These are phyloP conservation scores for Sarcomyxa edulis DNA, from an alignment of 768 basidiomycete genomes.

Conservation along the genomic window DNA sequence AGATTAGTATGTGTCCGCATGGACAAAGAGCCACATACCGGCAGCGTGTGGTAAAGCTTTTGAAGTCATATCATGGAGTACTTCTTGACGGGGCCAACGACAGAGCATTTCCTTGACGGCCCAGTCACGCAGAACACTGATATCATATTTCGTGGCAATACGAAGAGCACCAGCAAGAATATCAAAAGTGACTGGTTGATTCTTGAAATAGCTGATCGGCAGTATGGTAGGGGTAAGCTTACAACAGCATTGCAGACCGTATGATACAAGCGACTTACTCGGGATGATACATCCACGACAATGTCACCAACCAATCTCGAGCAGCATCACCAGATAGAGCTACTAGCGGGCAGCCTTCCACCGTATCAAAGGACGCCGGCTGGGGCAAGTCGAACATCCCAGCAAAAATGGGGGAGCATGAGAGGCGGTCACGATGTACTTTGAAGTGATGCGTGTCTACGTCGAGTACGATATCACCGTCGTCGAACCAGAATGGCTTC, in stretches of 20 bases:
- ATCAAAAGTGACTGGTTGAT: constrained; percentile 17
- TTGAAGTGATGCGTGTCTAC: constrained; percentile 20
- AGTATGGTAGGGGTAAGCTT: neutral
- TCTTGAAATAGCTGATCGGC: constrained; percentile 21
- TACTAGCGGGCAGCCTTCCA: constrained; percentile 27
- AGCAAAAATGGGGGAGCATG: constrained; percentile 21
- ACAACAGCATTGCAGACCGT: neutral
- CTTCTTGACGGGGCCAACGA: constrained; percentile 25
- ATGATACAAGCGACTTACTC: constrained; percentile 16
- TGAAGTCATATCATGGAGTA: constrained; percentile 18
- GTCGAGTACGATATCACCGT: constrained; percentile 29
- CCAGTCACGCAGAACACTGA: constrained; percentile 20
- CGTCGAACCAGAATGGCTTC: constrained; percentile 21
- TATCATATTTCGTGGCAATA: constrained; percentile 32
- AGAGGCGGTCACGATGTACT: constrained; percentile 15
- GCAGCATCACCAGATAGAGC: constrained; percentile 15
- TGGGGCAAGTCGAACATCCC: constrained; percentile 32
- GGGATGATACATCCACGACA: constrained; percentile 28
- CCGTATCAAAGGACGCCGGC: constrained; percentile 19
- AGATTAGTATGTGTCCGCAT: neutral
- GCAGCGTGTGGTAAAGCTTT: constrained; percentile 23
- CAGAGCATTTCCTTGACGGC: constrained; percentile 15
- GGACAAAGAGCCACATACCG: constrained; percentile 18
- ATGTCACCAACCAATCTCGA: constrained; percentile 21
- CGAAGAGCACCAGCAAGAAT: constrained; percentile 20